Evolutionary conservation across 768 basidiomycete species (phyloP).

Genomic region (Lactarius hatsudake): DNA sequence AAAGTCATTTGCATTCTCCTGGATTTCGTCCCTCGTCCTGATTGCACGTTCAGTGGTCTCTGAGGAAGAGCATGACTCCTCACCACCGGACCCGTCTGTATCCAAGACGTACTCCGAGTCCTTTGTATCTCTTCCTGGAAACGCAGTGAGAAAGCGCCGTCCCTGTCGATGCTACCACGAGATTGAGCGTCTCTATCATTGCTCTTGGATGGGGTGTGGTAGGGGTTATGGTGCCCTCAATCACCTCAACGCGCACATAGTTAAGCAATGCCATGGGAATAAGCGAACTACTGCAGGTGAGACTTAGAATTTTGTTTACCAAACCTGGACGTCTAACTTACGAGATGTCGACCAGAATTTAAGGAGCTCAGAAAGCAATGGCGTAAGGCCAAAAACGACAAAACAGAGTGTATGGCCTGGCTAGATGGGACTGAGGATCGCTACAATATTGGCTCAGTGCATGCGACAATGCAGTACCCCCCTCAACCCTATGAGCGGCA

Average conservation of each 20-base stretch:
- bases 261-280: slow-evolving; percentile 94
- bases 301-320: slow-evolving; percentile 33
- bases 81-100: slow-evolving; percentile 22
- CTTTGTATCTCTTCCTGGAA: slow-evolving; percentile 78
- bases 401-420: slow-evolving; percentile 19
- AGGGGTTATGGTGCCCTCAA: slow-evolving; percentile 94
- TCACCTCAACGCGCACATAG: slow-evolving; percentile 96
- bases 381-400: slow-evolving; percentile 90
- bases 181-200: slow-evolving; percentile 90
- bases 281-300: slow-evolving; percentile 89
- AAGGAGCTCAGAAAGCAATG: slow-evolving; percentile 96
- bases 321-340: slow-evolving; percentile 22
- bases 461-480: slow-evolving; percentile 1
- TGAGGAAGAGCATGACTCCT: slow-evolving; percentile 30
- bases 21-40: slow-evolving; percentile 18
- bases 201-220: slow-evolving; percentile 55
- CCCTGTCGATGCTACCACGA: slow-evolving; percentile 87
- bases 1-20: slow-evolving; percentile 19
- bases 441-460: slow-evolving; percentile 10
- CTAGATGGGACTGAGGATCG: slow-evolving; percentile 18
- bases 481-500: slow-evolving; percentile 14
- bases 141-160: slow-evolving; percentile 69
- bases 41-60: slow-evolving; percentile 22
- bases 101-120: slow-evolving; percentile 69
- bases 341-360: slow-evolving; percentile 67